phyloP scores from a whole-genome alignment of 2,329 filamentous ascomycete species.

The Paecilomyces sp. region DNA sequence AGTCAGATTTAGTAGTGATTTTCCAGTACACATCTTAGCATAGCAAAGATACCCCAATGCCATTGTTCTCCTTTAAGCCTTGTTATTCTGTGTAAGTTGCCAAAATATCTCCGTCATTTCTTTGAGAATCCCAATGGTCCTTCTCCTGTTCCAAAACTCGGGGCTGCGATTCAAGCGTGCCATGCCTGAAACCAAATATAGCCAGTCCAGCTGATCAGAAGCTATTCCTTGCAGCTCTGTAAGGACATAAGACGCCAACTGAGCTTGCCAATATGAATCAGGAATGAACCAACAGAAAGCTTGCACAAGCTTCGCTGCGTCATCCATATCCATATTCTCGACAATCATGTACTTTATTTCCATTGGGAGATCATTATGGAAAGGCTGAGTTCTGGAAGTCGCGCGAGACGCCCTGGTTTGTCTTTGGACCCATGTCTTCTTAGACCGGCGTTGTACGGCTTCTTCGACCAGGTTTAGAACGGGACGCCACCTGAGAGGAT shows the following conservation, averaged over 20 bases:
- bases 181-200: background rate
- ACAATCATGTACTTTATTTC: background rate
- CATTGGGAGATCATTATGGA: background rate
- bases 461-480: background rate
- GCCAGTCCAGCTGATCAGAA: background rate
- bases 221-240: background rate
- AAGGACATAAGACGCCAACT: background rate
- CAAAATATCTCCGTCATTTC: background rate
- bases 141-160: background rate
- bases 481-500: background rate
- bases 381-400: background rate
- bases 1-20: too few species aligned
- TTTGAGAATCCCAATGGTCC: background rate
- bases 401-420: background rate
- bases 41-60: too few species aligned
- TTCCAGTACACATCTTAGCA: too few species aligned
- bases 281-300: background rate
- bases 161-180: background rate
- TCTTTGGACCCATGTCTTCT: background rate
- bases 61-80: too few species aligned
- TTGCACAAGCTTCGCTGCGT: background rate
- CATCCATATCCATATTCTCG: background rate
- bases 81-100: background rate
- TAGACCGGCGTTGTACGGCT: background rate
- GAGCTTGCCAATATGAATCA: background rate